Conservation (phyloP, 2,329 filamentous ascomycete species). For the Colletotrichum sp. region DNA sequence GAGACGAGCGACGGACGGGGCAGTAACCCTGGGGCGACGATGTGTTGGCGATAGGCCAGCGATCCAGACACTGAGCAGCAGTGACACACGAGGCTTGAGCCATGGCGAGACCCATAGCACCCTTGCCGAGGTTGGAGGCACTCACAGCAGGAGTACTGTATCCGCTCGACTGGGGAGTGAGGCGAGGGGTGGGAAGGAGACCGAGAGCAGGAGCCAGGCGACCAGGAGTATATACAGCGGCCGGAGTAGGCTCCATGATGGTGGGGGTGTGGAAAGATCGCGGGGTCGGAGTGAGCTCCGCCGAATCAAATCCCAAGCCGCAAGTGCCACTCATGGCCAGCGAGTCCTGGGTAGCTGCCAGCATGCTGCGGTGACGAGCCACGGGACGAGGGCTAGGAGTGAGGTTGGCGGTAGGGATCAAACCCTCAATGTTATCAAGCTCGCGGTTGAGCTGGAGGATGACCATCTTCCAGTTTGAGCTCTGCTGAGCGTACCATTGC, state of each 20-base stretch:
- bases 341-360: slow-evolving; percentile 46
- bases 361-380: slow-evolving; percentile 46
- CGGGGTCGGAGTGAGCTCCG: slow-evolving; percentile 46
- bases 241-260: slow-evolving; percentile 55
- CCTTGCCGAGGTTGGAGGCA: slow-evolving; percentile 54
- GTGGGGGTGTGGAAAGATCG: slow-evolving; percentile 45
- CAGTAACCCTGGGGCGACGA: slow-evolving; percentile 59
- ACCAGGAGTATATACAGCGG: slow-evolving; percentile 46
- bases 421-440: slow-evolving; percentile 62
- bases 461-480: slow-evolving; percentile 62
- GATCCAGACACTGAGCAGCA: slow-evolving; percentile 56
- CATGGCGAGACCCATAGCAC: slow-evolving; percentile 67
- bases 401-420: slow-evolving; percentile 42
- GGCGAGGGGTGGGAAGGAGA: slow-evolving; percentile 62
- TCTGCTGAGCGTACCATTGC: slow-evolving; percentile 50
- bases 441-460: slow-evolving; percentile 62
- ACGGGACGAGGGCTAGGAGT: slow-evolving; percentile 38
- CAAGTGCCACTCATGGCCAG: slow-evolving; percentile 16
- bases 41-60: slow-evolving; percentile 51
- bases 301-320: slow-evolving; percentile 39
- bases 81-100: slow-evolving; percentile 54
- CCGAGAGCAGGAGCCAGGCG: slow-evolving; percentile 58
- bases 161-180: slow-evolving; percentile 61
- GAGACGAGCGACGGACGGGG: slow-evolving; percentile 62
- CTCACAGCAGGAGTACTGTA: slow-evolving; percentile 66